These are phyloP conservation scores for Ascomycota sp. DNA, from an alignment of 2,329 filamentous ascomycete genomes.

Conservation along the genomic window DNA sequence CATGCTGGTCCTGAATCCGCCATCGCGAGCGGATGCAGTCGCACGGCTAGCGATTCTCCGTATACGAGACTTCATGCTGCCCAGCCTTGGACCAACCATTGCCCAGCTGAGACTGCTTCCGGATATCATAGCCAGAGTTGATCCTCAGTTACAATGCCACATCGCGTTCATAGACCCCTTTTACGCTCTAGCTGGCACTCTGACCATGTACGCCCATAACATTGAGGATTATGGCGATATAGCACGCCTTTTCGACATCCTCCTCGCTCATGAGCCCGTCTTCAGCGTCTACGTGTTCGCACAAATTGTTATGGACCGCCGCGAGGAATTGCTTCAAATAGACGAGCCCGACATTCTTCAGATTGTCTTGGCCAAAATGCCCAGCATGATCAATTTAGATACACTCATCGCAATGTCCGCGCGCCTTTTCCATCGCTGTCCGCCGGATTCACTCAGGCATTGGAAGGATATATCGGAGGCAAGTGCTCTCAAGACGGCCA, in stretches of 20 bases:
- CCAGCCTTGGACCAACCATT: slow-evolving; percentile 57
- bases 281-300: slow-evolving; percentile 84
- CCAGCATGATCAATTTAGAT: slow-evolving; percentile 60
- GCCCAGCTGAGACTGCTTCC: slow-evolving; percentile 74
- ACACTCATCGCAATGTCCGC: slow-evolving; percentile 45
- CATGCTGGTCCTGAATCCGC: slow-evolving; percentile 54
- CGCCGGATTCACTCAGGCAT: slow-evolving; percentile 46
- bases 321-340: slow-evolving; percentile 69
- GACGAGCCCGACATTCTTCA: slow-evolving; percentile 88
- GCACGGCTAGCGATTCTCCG: slow-evolving; percentile 69
- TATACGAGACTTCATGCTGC: slow-evolving; percentile 95
- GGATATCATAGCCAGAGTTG: slow-evolving; percentile 50
- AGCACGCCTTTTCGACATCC: slow-evolving; percentile 72
- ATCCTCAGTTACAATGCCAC: slow-evolving; percentile 50
- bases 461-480: slow-evolving; percentile 52
- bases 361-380: slow-evolving; percentile 67
- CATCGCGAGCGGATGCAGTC: slow-evolving; percentile 38
- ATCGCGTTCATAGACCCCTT: slow-evolving; percentile 64
- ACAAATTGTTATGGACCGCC: slow-evolving; percentile 60
- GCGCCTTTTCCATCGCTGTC: slow-evolving; percentile 38
- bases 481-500: slow-evolving; percentile 72
- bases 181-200: slow-evolving; percentile 76
- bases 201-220: slow-evolving; percentile 93
- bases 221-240: slow-evolving; percentile 79
- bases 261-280: slow-evolving; percentile 69